These are phyloP conservation scores for Ganoderma boninense DNA, from an alignment of 1,284 basidiomycete genomes.

Conservation along the genomic window DNA sequence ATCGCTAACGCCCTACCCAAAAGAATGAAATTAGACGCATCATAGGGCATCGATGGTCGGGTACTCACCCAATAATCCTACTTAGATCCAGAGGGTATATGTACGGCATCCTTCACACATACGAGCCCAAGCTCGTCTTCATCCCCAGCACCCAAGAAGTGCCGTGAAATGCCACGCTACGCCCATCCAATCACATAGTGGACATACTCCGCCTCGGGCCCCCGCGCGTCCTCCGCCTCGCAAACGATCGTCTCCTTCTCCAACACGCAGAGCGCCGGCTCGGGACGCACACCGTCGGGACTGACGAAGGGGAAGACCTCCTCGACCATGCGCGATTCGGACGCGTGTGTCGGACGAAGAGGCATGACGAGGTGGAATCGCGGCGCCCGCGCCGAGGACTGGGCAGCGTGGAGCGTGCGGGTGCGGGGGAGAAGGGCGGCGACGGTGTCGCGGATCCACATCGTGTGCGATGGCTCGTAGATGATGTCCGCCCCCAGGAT, in stretches of 20 bases:
- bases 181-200: slow-evolving; percentile 75
- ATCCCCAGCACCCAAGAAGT: background rate
- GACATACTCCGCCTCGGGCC: slow-evolving; percentile 61
- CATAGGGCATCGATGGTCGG: background rate
- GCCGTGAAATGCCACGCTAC: background rate
- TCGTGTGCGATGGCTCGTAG: slow-evolving; percentile 74
- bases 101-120: background rate
- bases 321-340: slow-evolving; percentile 68
- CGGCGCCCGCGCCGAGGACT: slow-evolving; percentile 27
- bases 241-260: slow-evolving; percentile 63
- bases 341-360: slow-evolving; percentile 68
- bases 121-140: background rate
- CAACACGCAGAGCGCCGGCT: slow-evolving; percentile 49
- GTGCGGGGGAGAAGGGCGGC: slow-evolving; percentile 52
- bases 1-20: no score
- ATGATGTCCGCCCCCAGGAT: slow-evolving; percentile 81
- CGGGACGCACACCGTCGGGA: slow-evolving; percentile 4
- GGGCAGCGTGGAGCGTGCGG: no score
- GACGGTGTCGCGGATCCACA: slow-evolving; percentile 72
- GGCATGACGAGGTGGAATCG: slow-evolving; percentile 81
- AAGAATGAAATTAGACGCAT: no score
- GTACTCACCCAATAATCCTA: background rate
- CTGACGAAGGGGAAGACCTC: slow-evolving; percentile 54
- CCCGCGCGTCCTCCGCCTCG: slow-evolving; percentile 49
- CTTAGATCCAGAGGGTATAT: background rate